Percentiles rank a stretch among this genome's conserved stretches.
These are phyloP conservation scores for Closterium sp. DNA, from an alignment of 139 green algal species.

Conservation along the genomic window DNA sequence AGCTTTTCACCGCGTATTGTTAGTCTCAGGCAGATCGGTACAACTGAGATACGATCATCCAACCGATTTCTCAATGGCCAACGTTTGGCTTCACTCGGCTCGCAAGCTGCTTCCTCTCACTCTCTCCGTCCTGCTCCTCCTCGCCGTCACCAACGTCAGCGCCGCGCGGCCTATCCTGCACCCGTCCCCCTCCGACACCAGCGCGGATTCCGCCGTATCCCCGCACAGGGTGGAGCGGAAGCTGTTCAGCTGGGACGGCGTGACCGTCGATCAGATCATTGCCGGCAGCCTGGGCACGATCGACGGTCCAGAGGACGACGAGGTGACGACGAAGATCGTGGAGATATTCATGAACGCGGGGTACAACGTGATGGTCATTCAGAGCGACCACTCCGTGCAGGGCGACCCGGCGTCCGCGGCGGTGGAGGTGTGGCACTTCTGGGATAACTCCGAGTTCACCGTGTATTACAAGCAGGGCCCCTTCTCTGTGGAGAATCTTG, in stretches of 20 bases:
- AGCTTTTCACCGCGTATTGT: neutral
- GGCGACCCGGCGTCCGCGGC: neutral
- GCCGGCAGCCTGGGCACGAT: neutral
- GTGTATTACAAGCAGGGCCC: neutral
- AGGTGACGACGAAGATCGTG: neutral
- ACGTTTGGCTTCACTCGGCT: too few relatives aligned
- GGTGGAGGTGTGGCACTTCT: neutral
- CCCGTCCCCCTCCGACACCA: neutral
- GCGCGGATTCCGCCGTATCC: too few relatives aligned
- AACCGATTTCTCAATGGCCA: neutral
- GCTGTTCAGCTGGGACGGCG: too few relatives aligned
- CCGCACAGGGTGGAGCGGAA: too few relatives aligned
- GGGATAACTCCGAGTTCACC: neutral
- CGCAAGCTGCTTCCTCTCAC: neutral
- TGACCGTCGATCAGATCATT: neutral
- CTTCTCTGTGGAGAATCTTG: neutral
- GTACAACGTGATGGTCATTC: neutral
- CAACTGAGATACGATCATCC: too few relatives aligned
- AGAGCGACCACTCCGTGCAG: neutral
- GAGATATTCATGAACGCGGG: neutral
- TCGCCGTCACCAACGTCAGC: neutral
- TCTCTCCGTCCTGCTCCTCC: neutral
- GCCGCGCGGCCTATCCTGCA: neutral
- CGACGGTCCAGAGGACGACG: neutral
- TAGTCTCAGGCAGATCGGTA: too few relatives aligned